phyloP scores from a whole-genome alignment of 2,329 filamentous ascomycete genomes.

The Aureobasidium sp. region DNA sequence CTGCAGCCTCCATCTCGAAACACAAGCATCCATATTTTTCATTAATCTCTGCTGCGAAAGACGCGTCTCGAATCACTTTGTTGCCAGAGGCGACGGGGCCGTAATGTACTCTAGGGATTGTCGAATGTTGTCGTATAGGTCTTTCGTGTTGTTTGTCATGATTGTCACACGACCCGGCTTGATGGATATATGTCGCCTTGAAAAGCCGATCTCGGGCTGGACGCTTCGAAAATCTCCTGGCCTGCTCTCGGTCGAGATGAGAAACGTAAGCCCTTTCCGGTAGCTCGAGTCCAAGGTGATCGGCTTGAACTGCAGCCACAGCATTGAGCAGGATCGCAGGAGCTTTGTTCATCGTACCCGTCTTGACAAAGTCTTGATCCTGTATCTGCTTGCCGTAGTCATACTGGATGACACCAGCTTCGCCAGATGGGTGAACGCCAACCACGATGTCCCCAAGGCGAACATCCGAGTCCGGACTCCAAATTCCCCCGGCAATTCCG shows the following conservation, averaged over 20 bases:
- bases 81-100: slow-evolving; percentile 20
- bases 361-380: slow-evolving; percentile 8
- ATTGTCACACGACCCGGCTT: neutral
- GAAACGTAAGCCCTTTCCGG: neutral
- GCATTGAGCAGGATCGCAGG: slow-evolving; percentile 24
- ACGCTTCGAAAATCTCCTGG: no score
- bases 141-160: no score
- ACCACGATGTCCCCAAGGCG: slow-evolving; percentile 25
- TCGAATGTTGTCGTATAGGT: no score
- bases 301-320: no score
- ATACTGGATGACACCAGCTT: slow-evolving; percentile 25
- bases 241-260: no score
- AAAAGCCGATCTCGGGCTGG: neutral
- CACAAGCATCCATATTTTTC: neutral
- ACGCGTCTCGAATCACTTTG: slow-evolving; percentile 16
- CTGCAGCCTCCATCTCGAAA: slow-evolving; percentile 20
- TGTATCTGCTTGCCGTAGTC: slow-evolving; percentile 20
- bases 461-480: neutral
- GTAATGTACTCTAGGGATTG: slow-evolving; percentile 15
- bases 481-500: slow-evolving; percentile 21
- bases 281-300: slow-evolving; percentile 21
- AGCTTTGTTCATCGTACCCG: slow-evolving; percentile 19
- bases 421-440: slow-evolving; percentile 20
- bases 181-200: neutral
- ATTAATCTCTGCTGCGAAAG: neutral